phyloP scores from a whole-genome alignment of 1,284 basidiomycete genomes.

The Mycosarcoma mackinlayi region DNA sequence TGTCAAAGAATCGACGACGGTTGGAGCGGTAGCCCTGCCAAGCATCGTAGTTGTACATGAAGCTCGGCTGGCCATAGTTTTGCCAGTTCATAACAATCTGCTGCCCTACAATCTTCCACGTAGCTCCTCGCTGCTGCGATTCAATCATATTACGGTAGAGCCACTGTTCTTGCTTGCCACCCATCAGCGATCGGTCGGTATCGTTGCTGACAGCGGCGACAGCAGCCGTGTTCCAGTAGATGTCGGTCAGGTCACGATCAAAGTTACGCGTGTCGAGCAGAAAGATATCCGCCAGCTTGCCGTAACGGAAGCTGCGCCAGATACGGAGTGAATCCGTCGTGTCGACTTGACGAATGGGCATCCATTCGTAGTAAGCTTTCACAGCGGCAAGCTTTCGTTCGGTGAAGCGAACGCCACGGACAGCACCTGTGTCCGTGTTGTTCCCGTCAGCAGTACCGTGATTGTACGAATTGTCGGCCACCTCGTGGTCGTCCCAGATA shows the following conservation, averaged over 20 bases:
- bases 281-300: conserved; percentile 49
- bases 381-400: conserved; percentile 76
- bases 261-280: conserved; percentile 78
- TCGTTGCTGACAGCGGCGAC: conserved; percentile 50
- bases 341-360: conserved; percentile 77
- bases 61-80: conserved; percentile 60
- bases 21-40: conserved; percentile 77
- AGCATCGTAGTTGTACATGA: conserved; percentile 73
- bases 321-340: conserved; percentile 75
- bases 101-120: conserved; percentile 75
- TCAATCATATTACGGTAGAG: conserved; percentile 72
- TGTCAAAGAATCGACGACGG: conserved; percentile 74
- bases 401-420: conserved; percentile 70
- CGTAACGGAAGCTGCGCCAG: conserved; percentile 73
- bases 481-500: conserved; percentile 75
- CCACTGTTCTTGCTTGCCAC: conserved; percentile 75
- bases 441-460: conserved; percentile 76
- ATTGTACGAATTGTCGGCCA: conserved; percentile 77
- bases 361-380: conserved; percentile 78
- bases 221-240: conserved; percentile 74
- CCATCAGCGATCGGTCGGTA: conserved; percentile 70
- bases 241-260: conserved; percentile 76
- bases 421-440: conserved; percentile 72
- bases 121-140: conserved; percentile 71
- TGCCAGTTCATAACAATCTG: conserved; percentile 56